Conservation (phyloP, 495 filamentous ascomycete genomes). For the Recurvomyces mirabilis region DNA sequence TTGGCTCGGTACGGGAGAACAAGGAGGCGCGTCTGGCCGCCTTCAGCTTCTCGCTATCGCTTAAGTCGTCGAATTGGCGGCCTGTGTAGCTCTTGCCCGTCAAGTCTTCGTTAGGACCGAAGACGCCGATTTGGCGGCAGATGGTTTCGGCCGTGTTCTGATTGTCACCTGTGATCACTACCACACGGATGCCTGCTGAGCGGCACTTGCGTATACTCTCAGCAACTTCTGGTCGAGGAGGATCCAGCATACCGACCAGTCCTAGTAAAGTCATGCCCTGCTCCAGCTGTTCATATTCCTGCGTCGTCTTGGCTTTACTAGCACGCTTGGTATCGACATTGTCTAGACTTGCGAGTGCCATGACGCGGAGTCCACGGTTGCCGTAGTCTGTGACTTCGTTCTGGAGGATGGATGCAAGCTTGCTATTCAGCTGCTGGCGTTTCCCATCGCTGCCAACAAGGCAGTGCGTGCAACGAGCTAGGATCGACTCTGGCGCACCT, state of each 20-base stretch:
- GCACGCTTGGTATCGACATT: slow-evolving; percentile 42
- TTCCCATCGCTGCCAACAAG: slow-evolving; percentile 66
- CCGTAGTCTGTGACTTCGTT: slow-evolving; percentile 80
- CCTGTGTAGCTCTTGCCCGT: slow-evolving; percentile 90
- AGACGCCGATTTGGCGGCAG: slow-evolving; percentile 93
- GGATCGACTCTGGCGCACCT: slow-evolving; percentile 85
- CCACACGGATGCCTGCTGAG: slow-evolving; percentile 86
- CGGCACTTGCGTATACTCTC: slow-evolving; percentile 78
- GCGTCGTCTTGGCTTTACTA: slow-evolving; percentile 67
- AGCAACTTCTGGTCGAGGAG: slow-evolving; percentile 87
- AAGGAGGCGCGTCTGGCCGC: slow-evolving; percentile 78
- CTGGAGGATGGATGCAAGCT: slow-evolving; percentile 54
- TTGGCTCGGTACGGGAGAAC: slow-evolving; percentile 94
- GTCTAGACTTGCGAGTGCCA: slow-evolving; percentile 76
- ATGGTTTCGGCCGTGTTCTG: slow-evolving; percentile 95
- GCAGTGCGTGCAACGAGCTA: slow-evolving; percentile 78
- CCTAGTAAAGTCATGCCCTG: slow-evolving; percentile 89
- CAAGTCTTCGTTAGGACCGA: slow-evolving; percentile 70
- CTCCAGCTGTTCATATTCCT: slow-evolving; percentile 77
- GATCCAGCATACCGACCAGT: slow-evolving; percentile 93
- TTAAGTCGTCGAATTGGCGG: slow-evolving; percentile 82
- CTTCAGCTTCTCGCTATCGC: slow-evolving; percentile 62
- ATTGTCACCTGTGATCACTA: slow-evolving; percentile 98
- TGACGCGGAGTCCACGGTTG: slow-evolving; percentile 84
- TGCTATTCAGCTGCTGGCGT: slow-evolving; percentile 55